A percentile compares a stretch with the other conserved stretches of the same genome.
Conservation (phyloP, 192 early-diverging fungal genomes). For the Mycoemilia scoparia region DNA sequence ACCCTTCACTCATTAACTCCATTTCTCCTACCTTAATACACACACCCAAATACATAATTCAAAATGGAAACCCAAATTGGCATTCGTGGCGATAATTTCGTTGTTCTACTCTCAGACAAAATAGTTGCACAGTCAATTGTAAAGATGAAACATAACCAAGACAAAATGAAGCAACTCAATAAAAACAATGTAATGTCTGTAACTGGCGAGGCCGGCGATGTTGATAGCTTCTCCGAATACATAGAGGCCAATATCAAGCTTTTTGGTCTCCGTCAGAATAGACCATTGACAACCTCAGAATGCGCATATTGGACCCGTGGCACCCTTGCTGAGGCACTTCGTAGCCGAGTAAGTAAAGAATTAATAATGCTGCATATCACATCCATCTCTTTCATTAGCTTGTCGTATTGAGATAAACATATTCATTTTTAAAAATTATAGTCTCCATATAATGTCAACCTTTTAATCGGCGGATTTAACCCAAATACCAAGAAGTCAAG, state of each 20-base stretch:
- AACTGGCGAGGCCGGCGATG: constrained; percentile 81
- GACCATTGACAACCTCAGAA: constrained; percentile 59
- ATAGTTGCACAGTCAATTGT: constrained; percentile 60
- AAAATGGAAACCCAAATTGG: constrained; percentile 74
- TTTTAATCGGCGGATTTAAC: constrained; percentile 75
- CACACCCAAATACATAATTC: no score
- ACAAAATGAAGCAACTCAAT: constrained; percentile 78
- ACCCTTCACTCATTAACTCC: no score
- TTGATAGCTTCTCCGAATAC: constrained; percentile 87
- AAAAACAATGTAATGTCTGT: constrained; percentile 67
- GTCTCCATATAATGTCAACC: constrained; percentile 78
- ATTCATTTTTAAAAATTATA: constrained; percentile 17
- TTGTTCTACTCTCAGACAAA: constrained; percentile 68
- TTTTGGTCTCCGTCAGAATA: constrained; percentile 72
- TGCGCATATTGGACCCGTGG: constrained; percentile 67
- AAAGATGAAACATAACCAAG: constrained; percentile 78
- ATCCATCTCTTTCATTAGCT: constrained; percentile 4
- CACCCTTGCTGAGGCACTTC: constrained; percentile 69
- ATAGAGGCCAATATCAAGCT: constrained; percentile 83
- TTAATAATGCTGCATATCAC: neutral
- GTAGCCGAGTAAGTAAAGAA: constrained; percentile 21
- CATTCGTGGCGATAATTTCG: constrained; percentile 86
- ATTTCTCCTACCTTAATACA: no score
- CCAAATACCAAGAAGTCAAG: constrained; percentile 47
- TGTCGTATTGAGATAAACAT: constrained; percentile 1